phyloP scores from a whole-genome alignment of 331 rosid species.

The Quercus phellos region DNA sequence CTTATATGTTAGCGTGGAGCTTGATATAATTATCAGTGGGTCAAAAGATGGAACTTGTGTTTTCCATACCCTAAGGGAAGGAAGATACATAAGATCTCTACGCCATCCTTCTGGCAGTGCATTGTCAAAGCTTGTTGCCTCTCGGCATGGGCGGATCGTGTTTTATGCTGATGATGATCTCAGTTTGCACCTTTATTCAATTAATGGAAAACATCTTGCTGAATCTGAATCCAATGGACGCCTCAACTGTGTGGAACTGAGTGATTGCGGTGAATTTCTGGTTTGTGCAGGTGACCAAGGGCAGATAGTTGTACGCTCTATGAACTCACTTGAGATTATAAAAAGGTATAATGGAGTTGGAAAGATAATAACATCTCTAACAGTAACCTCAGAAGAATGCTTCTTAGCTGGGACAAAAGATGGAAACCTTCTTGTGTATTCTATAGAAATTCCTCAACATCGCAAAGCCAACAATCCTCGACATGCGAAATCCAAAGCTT shows the following conservation, averaged over 20 bases:
- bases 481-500: slow-evolving; percentile 47
- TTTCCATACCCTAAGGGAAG: slow-evolving; percentile 86
- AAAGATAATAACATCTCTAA: slow-evolving; percentile 72
- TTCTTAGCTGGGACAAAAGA: slow-evolving; percentile 93
- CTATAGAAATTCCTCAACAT: slow-evolving; percentile 79
- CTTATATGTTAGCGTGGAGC: slow-evolving; percentile 78
- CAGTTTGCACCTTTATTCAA: slow-evolving; percentile 87
- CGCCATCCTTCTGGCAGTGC: slow-evolving; percentile 82
- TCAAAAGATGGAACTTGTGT: slow-evolving; percentile 95
- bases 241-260: slow-evolving; percentile 73
- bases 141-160: slow-evolving; percentile 76
- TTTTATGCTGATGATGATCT: slow-evolving; percentile 94
- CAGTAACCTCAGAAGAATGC: slow-evolving; percentile 88
- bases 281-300: slow-evolving; percentile 97
- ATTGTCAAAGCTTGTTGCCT: slow-evolving; percentile 80
- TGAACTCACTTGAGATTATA: slow-evolving; percentile 80
- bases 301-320: slow-evolving; percentile 87
- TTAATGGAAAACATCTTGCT: slow-evolving; percentile 92
- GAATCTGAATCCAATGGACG: slow-evolving; percentile 91
- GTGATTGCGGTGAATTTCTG: slow-evolving; percentile 86
- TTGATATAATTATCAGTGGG: slow-evolving; percentile 93
- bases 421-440: slow-evolving; percentile 83
- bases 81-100: slow-evolving; percentile 88
- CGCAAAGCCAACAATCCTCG: slow-evolving; percentile 53
- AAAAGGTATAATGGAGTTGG: slow-evolving; percentile 80